Percentiles rank a stretch among this genome's conserved stretches.
Conservation (phyloP, 306 rosid species). For the apple (Malus domestica) region ASM211411v1 NC_041792.1:12478407-12478906, state of each 20-base stretch:
- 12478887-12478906: conserved; percentile 1
- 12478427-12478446: too few species aligned
- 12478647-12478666: not conserved
- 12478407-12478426: too few species aligned
- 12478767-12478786: conserved; percentile 19
- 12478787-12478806: conserved; percentile 12
- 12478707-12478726: conserved; percentile 32
- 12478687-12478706: conserved; percentile 17
- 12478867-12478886: conserved; percentile 17
- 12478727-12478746: conserved; percentile 14
- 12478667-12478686: not conserved
- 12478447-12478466: too few species aligned
- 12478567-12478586: not conserved
- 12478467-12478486: too few species aligned
- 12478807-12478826: conserved; percentile 28
- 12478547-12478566: not conserved
- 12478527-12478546: conserved; percentile 8
- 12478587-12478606: not conserved
- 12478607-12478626: not conserved
- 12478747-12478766: conserved; percentile 9
- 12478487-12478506: too few species aligned
- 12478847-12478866: conserved; percentile 11
- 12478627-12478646: not conserved
- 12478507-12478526: not conserved
- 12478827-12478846: conserved; percentile 21